Percentiles rank a stretch among this genome's conserved stretches.
These are phyloP conservation scores for Psidium guajava DNA, from an alignment of 345 rosid species.

Conservation along the genomic window DNA sequence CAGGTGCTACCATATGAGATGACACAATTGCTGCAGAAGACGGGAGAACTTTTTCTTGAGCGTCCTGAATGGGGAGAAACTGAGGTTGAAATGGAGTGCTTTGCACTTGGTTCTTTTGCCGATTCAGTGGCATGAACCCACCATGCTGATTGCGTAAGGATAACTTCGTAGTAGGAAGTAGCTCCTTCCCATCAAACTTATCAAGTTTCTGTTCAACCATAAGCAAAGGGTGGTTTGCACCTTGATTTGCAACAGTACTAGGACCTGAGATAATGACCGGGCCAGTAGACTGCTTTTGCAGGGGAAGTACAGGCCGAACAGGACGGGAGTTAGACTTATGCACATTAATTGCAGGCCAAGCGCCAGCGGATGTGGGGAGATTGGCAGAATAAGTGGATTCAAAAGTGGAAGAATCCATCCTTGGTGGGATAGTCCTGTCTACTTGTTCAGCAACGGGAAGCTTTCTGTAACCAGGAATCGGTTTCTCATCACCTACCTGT, in stretches of 20 bases:
- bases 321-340: slow-evolving; percentile 44
- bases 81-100: slow-evolving; percentile 33
- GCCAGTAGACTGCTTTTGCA: slow-evolving; percentile 23
- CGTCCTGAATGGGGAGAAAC: slow-evolving; percentile 24
- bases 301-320: slow-evolving; percentile 28
- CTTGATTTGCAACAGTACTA: slow-evolving; percentile 27
- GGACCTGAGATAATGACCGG: slow-evolving; percentile 38
- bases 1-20: slow-evolving; percentile 25
- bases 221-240: slow-evolving; percentile 30
- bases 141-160: slow-evolving; percentile 25
- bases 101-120: slow-evolving; percentile 32
- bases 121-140: slow-evolving; percentile 22
- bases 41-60: slow-evolving; percentile 22
- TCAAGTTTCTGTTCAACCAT: slow-evolving; percentile 39
- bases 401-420: slow-evolving; percentile 30
- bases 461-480: slow-evolving; percentile 2
- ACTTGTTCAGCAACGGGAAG: slow-evolving; percentile 31
- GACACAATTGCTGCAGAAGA: slow-evolving; percentile 32
- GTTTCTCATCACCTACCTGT: slow-evolving; percentile 24
- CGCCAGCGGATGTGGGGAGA: slow-evolving; percentile 19
- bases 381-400: slow-evolving; percentile 18
- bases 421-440: slow-evolving; percentile 24
- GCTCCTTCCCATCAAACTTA: slow-evolving; percentile 30
- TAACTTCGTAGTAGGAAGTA: slow-evolving; percentile 15
- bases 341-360: slow-evolving; percentile 48